Percentiles rank a stretch among this genome's conserved stretches.
Evolutionary conservation across 495 filamentous ascomycete genomes (phyloP).

Genomic region (Friedmanniomyces simplex): DNA sequence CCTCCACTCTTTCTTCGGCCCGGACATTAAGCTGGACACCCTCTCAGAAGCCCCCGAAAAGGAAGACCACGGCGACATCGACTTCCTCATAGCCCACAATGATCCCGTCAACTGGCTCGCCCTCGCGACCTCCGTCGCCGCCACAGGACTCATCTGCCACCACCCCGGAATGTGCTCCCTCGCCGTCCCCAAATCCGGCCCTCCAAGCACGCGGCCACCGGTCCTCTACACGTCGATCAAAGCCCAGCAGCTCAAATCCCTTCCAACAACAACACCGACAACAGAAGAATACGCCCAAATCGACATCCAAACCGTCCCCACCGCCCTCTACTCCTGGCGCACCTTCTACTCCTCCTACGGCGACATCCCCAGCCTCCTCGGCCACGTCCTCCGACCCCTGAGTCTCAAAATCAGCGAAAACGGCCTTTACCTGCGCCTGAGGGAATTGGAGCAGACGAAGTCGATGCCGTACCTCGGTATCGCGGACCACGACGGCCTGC

Average conservation of each 20-base stretch:
- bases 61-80: constrained; percentile 29
- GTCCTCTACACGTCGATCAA: neutral
- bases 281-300: constrained; percentile 46
- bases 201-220: neutral
- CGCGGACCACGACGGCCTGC: constrained; percentile 42
- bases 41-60: constrained; percentile 28
- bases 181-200: constrained; percentile 10
- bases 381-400: constrained; percentile 46
- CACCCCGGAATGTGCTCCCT: neutral
- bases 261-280: neutral
- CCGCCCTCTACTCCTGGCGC: constrained; percentile 43
- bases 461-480: constrained; percentile 4
- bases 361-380: constrained; percentile 57
- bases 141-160: constrained; percentile 1
- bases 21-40: neutral
- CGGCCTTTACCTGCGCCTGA: constrained; percentile 51
- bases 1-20: constrained; percentile 6
- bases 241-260: neutral
- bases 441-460: constrained; percentile 35
- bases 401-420: constrained; percentile 52
- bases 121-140: constrained; percentile 5
- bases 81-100: constrained; percentile 25
- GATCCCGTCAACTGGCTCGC: neutral
- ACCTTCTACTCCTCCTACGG: constrained; percentile 53
- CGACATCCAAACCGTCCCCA: constrained; percentile 46